phyloP scores from a whole-genome alignment of 148 eudicot species.

The Heliamphora exappendiculata region DNA sequence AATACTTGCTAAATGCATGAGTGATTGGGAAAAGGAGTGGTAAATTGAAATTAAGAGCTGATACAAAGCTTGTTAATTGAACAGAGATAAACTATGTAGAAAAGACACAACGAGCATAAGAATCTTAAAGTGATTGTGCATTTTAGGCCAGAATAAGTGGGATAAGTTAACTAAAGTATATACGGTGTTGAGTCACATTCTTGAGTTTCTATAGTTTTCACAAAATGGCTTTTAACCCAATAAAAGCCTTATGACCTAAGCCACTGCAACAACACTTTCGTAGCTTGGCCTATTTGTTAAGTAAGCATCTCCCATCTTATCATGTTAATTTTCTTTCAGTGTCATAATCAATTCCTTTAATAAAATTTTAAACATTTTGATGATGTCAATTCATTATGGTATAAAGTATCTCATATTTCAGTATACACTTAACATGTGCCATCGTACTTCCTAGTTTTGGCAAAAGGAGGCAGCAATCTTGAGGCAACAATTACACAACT shows the following conservation, averaged over 20 bases:
- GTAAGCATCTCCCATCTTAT: not conserved
- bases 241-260: not conserved
- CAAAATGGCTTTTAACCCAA: not conserved
- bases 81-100: not conserved
- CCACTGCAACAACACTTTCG: not conserved
- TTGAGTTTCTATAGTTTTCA: not conserved
- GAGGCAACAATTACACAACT: conserved; percentile 55
- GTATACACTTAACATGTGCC: conserved; percentile 12
- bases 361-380: not conserved
- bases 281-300: conserved; percentile 4
- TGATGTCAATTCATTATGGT: not conserved
- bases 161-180: not conserved
- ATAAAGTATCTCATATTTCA: not conserved
- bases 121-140: not conserved
- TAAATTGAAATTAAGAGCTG: not conserved
- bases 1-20: not conserved
- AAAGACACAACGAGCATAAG: not conserved
- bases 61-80: not conserved
- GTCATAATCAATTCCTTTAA: not conserved
- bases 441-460: conserved; percentile 61
- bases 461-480: conserved; percentile 69
- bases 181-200: not conserved
- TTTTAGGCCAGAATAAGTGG: not conserved
- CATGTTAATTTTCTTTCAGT: not conserved
- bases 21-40: not conserved